Evolutionary conservation across 73 alveolate species (phyloP), one percentile per base, ranked within the genome.

Genomic region (Effrenium voratum): DNA sequence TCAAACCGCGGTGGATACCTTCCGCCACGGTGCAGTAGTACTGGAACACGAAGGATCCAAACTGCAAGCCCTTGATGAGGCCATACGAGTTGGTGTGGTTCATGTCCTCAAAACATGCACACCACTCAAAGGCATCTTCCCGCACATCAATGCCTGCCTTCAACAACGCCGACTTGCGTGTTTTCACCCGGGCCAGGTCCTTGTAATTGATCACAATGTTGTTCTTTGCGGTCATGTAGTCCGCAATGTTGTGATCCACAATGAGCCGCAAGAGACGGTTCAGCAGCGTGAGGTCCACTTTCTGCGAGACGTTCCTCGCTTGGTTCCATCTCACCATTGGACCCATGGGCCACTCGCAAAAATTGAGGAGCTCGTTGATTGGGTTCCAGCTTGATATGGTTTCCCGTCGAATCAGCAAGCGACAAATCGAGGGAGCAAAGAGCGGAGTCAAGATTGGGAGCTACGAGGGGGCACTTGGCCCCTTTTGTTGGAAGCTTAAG

Each of bases 241-340:
- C 99, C 30, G 99, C 99, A 49, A 99, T 91, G 99, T 99, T 99
- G 99, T 99, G 99, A 94, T 99, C 99, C 44, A 99, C 99, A 32
- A 99, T 99, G 93, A 99, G 99, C 98, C 99, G 99, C 79, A 99
- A 99, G 84, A 99, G 99, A 91, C 99, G 99, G 98, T 99, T 99
- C 93, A 99, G 99, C 77, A 99, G 99, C 36, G 99, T 99, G 92
- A 99, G 99, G 99, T 99, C 99, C 77, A 99, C 99, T 22, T 77
- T 80, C 66, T 80, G 93, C 40, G 93, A 77, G 36, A 63, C 99
- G 87, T 80, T 93, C n/a, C n/a, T n/a, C n/a, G n/a, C n/a, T n/a
- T n/a, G n/a, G n/a, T 63, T 52, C 66, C 19, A 8, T 52, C 66
- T 19, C 66, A 12, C 66, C 66, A 52, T 12, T 95, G 66, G 19